phyloP scores from a whole-genome alignment of 306 rosid species.

The Quercus berberidifolia region DNA sequence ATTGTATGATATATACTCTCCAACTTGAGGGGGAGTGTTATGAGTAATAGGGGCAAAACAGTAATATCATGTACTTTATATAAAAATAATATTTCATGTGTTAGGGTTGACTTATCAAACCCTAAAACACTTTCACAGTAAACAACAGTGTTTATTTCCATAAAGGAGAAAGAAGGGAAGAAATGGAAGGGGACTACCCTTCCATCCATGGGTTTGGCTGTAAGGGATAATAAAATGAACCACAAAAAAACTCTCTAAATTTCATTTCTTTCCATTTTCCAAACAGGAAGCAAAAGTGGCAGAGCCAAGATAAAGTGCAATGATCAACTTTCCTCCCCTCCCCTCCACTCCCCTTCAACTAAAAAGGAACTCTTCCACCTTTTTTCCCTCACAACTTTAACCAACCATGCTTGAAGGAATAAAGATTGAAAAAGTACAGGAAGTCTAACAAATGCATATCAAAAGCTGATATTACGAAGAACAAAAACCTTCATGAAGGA shows the following conservation, averaged over 20 bases:
- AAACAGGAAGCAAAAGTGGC: not conserved
- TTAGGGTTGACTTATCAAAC: too few species aligned
- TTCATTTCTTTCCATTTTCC: too few species aligned
- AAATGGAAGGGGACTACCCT: not conserved
- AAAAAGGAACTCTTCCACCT: not conserved
- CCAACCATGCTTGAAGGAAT: not conserved
- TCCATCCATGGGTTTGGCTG: not conserved
- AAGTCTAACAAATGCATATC: slow-evolving; percentile 7
- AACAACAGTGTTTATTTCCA: not conserved
- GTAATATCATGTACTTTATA: too few species aligned
- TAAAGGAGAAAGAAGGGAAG: not conserved
- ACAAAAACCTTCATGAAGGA: not conserved
- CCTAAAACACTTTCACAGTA: too few species aligned
- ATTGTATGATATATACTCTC: too few species aligned
- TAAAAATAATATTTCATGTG: too few species aligned
- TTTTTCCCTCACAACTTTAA: not conserved
- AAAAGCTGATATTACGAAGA: not conserved
- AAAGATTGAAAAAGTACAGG: not conserved
- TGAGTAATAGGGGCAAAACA: too few species aligned
- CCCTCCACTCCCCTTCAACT: not conserved
- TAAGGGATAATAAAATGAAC: not conserved
- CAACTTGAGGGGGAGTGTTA: too few species aligned
- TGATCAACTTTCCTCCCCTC: not conserved
- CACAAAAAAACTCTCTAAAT: too few species aligned
- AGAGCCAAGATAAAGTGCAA: not conserved